Conservation (phyloP, 345 rosid genomes). For the Brassica cretica region DNA sequence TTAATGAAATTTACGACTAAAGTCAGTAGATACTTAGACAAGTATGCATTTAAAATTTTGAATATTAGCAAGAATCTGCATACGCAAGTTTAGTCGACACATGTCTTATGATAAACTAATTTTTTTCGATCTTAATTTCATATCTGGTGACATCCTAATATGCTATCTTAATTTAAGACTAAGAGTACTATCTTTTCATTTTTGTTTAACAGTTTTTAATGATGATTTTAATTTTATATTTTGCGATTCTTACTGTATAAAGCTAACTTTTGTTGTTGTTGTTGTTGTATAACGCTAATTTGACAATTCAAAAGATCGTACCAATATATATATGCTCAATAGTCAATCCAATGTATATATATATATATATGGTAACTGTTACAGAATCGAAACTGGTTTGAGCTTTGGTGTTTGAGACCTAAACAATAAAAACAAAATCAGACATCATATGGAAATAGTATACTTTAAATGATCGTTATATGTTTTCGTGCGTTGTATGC, state of each 20-base stretch:
- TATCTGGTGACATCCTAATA: not conserved
- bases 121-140: not conserved
- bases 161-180: not conserved
- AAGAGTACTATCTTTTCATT: not conserved
- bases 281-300: not conserved
- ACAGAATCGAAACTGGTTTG: not conserved
- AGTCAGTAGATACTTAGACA: not conserved
- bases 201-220: not conserved
- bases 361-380: not conserved
- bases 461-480: not conserved
- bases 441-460: not conserved
- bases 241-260: no score
- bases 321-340: not conserved
- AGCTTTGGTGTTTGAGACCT: not conserved
- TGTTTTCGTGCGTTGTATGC: not conserved
- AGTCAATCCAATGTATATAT: not conserved
- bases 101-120: not conserved
- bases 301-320: not conserved
- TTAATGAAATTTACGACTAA: not conserved
- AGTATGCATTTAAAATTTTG: not conserved
- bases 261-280: no score
- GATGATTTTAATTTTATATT: not conserved
- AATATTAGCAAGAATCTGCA: not conserved
- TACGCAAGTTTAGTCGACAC: not conserved
- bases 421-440: not conserved